These are phyloP conservation scores for Talaromyces atroroseus DNA, from an alignment of 2,329 filamentous ascomycete species.

Conservation along the genomic window DNA sequence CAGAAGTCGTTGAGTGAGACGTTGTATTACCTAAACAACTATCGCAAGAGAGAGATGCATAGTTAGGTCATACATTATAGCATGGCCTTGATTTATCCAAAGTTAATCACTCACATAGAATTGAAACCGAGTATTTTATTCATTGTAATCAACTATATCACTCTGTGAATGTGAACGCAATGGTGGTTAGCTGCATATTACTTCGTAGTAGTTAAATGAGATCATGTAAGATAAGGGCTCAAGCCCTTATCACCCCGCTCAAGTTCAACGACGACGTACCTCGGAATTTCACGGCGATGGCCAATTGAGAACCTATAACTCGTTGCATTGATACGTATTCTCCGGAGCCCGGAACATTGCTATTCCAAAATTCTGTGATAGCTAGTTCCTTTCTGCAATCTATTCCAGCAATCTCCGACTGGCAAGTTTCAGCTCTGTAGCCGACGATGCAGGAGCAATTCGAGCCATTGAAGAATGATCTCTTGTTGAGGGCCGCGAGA, in stretches of 20 bases:
- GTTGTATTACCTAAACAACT: constrained; percentile 44
- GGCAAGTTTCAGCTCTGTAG: not conserved
- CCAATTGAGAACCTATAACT: not conserved
- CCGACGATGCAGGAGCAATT: constrained; percentile 64
- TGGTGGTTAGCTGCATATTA: no score
- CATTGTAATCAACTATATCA: not conserved
- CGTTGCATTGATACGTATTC: not conserved
- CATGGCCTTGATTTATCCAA: not conserved
- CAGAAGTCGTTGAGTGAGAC: constrained; percentile 37
- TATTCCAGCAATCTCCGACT: not conserved
- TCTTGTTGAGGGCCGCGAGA: constrained; percentile 82
- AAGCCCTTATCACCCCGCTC: constrained; percentile 14
- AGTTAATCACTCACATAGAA: not conserved
- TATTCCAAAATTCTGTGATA: not conserved
- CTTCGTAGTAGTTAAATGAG: no score
- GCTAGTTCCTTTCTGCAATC: not conserved
- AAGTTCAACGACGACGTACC: not conserved
- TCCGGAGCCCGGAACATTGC: not conserved
- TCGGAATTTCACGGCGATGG: not conserved
- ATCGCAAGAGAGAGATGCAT: constrained; percentile 41
- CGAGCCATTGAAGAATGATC: constrained; percentile 82
- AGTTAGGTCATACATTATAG: constrained; percentile 1
- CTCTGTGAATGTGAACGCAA: not conserved
- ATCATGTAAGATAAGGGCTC: constrained; percentile 5
- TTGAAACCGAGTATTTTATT: not conserved